phyloP scores from a whole-genome alignment of 2,329 filamentous ascomycete genomes.

The Aaosphaeria arxii region DNA sequence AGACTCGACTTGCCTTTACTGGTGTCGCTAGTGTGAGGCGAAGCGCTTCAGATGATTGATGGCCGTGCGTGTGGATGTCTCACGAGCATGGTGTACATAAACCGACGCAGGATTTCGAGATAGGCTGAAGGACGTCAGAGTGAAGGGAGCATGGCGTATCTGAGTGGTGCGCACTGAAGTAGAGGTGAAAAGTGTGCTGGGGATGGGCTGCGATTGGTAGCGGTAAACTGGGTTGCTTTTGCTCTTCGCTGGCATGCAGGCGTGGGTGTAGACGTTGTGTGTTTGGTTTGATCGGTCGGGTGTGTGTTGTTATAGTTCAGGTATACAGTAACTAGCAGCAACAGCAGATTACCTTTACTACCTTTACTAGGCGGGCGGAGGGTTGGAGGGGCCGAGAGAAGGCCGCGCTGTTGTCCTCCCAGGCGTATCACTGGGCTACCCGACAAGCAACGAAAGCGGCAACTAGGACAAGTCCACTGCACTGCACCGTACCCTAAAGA shows the following conservation, averaged over 20 bases:
- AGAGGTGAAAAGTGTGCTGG: slow-evolving; percentile 4
- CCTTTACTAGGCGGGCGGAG: too few relatives aligned
- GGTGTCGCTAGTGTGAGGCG: slow-evolving; percentile 18
- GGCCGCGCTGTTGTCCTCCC: neutral
- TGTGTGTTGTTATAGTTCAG: too few relatives aligned
- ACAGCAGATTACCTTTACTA: too few relatives aligned
- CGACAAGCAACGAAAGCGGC: too few relatives aligned
- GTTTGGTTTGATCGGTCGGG: too few relatives aligned
- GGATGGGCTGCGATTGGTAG: slow-evolving; percentile 12
- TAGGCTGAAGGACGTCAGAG: slow-evolving; percentile 12
- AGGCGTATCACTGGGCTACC: neutral
- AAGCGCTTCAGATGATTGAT: slow-evolving; percentile 30
- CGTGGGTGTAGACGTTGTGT: neutral
- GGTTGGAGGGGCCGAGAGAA: too few relatives aligned
- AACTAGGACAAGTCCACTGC: too few relatives aligned
- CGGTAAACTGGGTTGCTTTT: neutral
- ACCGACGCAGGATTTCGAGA: neutral
- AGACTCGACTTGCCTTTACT: slow-evolving; percentile 4
- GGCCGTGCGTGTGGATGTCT: slow-evolving; percentile 20
- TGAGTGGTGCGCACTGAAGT: slow-evolving; percentile 8
- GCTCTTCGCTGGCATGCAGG: neutral
- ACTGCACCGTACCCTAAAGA: too few relatives aligned
- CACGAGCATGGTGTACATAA: slow-evolving; percentile 16
- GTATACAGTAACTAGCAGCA: too few relatives aligned
- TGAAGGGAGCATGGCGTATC: slow-evolving; percentile 15